A percentile compares a stretch with the other conserved stretches of the same genome.
Conservation (phyloP, 1,139 yeast species). For the Suhomyces choctaworum region DNA sequence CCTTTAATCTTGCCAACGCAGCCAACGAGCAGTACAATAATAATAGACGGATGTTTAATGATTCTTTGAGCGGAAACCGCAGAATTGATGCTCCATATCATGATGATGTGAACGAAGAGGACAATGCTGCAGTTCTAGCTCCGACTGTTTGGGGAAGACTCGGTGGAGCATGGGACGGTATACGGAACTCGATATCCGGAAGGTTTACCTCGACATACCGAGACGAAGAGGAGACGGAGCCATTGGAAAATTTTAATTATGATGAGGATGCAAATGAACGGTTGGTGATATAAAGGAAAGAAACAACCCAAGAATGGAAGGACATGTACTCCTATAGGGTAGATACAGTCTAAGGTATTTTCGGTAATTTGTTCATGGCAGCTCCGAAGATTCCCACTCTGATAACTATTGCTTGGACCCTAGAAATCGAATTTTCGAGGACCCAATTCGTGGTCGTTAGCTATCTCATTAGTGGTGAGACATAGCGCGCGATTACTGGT, state of each 20-base stretch:
- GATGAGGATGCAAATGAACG: conserved; percentile 36
- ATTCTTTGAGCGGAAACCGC: conserved; percentile 15
- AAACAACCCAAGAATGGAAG: too few species aligned
- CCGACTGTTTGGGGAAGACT: conserved; percentile 25
- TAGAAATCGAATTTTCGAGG: too few species aligned
- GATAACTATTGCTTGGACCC: too few species aligned
- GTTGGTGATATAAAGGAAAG: conserved; percentile 18
- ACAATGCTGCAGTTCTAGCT: conserved; percentile 1
- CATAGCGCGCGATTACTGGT: too few species aligned
- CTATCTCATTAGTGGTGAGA: too few species aligned
- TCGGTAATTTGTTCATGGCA: too few species aligned
- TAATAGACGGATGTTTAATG: conserved; percentile 32
- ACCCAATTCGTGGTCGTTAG: too few species aligned
- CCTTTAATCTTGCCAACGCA: conserved; percentile 31
- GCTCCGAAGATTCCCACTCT: too few species aligned
- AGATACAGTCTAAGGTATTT: too few species aligned
- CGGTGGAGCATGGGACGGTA: conserved; percentile 27
- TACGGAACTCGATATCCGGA: conserved; percentile 21
- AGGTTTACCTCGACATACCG: conserved; percentile 16
- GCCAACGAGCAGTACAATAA: conserved; percentile 36
- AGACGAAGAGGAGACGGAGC: conserved; percentile 20
- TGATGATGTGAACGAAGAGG: conserved; percentile 2
- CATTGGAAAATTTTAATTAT: conserved; percentile 26
- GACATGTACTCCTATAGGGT: too few species aligned
- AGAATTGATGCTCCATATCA: conserved; percentile 9